A percentile compares a stretch with the other conserved stretches of the same genome.
These are phyloP conservation scores for Cladosporium sp. DNA, from an alignment of 2,329 filamentous ascomycete species.

Conservation along the genomic window DNA sequence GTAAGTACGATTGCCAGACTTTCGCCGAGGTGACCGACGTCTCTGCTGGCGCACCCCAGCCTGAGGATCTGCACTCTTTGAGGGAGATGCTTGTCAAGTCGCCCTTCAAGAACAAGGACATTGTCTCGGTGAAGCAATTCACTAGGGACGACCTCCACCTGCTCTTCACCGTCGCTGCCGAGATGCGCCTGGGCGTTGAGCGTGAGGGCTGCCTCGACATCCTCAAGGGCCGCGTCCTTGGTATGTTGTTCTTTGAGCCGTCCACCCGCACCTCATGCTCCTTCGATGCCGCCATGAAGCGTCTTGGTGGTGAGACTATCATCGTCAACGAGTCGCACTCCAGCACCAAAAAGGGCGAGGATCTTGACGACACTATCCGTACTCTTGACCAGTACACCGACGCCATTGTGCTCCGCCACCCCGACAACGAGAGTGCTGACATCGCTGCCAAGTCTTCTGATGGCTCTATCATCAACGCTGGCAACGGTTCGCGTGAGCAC, in stretches of 20 bases:
- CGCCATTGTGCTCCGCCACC: conserved; percentile 93
- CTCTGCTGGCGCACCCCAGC: conserved; percentile 29
- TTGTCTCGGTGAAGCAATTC: conserved; percentile 91
- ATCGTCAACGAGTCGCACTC: conserved; percentile 80
- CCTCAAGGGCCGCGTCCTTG: conserved; percentile 81
- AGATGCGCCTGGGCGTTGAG: conserved; percentile 95
- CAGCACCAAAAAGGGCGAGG: conserved; percentile 91
- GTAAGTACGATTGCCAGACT: conserved; percentile 85
- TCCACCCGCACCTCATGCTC: conserved; percentile 94
- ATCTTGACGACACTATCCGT: conserved; percentile 87
- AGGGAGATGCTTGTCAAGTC: conserved; percentile 74
- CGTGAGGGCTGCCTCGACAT: conserved; percentile 85
- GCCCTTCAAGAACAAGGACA: conserved; percentile 84
- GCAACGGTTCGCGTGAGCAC: conserved; percentile 93
- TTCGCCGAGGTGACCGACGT: conserved; percentile 53
- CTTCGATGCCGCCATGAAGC: conserved; percentile 98
- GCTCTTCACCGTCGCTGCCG: conserved; percentile 93
- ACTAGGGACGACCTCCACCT: conserved; percentile 82
- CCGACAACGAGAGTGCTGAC: conserved; percentile 75
- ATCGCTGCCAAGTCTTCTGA: conserved; percentile 83
- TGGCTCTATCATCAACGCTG: conserved; percentile 94
- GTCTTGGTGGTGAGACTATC: conserved; percentile 84
- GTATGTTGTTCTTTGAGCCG: conserved; percentile 96
- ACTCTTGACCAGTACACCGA: conserved; percentile 94
- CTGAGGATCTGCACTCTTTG: conserved; percentile 58